A percentile compares a stretch with the other conserved stretches of the same genome.
These are phyloP conservation scores for Colletotrichum navitas DNA, from an alignment of 2,329 filamentous ascomycete genomes.

Conservation along the genomic window DNA sequence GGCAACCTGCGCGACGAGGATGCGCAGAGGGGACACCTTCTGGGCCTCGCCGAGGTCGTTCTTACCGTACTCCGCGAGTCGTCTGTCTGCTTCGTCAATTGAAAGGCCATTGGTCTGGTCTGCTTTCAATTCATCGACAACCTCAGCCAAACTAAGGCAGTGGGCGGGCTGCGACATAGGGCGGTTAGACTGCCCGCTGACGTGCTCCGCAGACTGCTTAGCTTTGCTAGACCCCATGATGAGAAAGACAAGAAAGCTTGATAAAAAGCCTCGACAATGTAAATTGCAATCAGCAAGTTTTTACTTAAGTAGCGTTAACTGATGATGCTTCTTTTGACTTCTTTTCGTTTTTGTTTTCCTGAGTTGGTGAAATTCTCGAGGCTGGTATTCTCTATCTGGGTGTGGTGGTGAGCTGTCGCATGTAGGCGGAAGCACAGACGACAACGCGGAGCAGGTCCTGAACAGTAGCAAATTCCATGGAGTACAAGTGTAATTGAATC, in stretches of 20 bases:
- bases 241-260: not conserved
- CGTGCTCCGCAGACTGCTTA: conserved; percentile 41
- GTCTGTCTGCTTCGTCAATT: conserved; percentile 62
- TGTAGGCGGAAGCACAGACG: conserved; percentile 34
- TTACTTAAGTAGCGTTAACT: too few species aligned
- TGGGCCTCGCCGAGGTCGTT: conserved; percentile 66
- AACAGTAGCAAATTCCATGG: conserved; percentile 32
- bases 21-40: conserved; percentile 67
- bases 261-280: too few species aligned
- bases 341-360: too few species aligned
- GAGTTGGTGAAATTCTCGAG: not conserved
- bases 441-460: conserved; percentile 34
- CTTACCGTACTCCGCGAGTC: conserved; percentile 65
- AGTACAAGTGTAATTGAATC: not conserved
- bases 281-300: too few species aligned
- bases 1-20: conserved; percentile 67
- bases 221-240: conserved; percentile 17
- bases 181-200: conserved; percentile 52
- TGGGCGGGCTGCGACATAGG: conserved; percentile 69
- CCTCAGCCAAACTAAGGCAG: conserved; percentile 61
- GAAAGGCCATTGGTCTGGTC: conserved; percentile 64
- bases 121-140: conserved; percentile 65
- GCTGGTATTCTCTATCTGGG: conserved; percentile 20
- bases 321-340: too few species aligned
- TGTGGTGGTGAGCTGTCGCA: conserved; percentile 37